These are phyloP conservation scores for Ascochyta fabae DNA, from an alignment of 2,329 filamentous ascomycete genomes.

Conservation along the genomic window DNA sequence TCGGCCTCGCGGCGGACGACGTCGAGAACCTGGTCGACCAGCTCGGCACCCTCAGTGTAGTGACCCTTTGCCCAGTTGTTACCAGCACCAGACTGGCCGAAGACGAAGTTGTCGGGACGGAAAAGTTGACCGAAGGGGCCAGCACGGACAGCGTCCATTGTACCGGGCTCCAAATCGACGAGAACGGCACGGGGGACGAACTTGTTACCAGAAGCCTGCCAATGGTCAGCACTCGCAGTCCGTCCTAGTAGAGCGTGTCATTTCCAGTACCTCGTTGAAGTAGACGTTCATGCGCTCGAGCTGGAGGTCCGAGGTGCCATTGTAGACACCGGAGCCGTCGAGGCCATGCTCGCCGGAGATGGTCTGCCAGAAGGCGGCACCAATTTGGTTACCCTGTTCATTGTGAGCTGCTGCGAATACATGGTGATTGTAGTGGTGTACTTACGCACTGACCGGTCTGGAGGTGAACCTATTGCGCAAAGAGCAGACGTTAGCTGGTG, in stretches of 20 bases:
- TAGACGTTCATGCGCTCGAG: slow-evolving; percentile 99
- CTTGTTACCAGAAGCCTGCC: slow-evolving; percentile 92
- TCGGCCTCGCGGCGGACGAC: slow-evolving; percentile 99
- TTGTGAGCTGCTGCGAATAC: slow-evolving; percentile 35
- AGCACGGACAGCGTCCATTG: slow-evolving; percentile 98
- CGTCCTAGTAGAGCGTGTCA: slow-evolving; percentile 14
- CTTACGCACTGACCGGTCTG: slow-evolving; percentile 99
- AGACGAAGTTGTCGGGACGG: slow-evolving; percentile 99
- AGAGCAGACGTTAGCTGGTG: slow-evolving; percentile 62
- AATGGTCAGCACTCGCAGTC: slow-evolving; percentile 30
- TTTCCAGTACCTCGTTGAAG: slow-evolving; percentile 81
- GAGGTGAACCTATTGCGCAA: slow-evolving; percentile 83
- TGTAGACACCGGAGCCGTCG: slow-evolving; percentile 97
- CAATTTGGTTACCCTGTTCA: slow-evolving; percentile 97
- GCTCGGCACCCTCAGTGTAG: slow-evolving; percentile 99
- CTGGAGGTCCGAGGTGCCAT: slow-evolving; percentile 97
- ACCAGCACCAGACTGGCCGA: slow-evolving; percentile 98
- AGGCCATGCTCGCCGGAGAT: slow-evolving; percentile 82
- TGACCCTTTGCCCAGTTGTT: slow-evolving; percentile 99
- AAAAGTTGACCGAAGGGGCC: slow-evolving; percentile 99
- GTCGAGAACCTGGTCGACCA: slow-evolving; percentile 97
- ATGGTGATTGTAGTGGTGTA: slow-evolving; percentile 34
- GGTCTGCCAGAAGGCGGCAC: slow-evolving; percentile 95
- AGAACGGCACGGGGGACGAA: slow-evolving; percentile 99
- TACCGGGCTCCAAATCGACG: slow-evolving; percentile 98